Base-by-base conservation (phyloP, 192 early-diverging fungal species). In the Coemansia sp. region DNA sequence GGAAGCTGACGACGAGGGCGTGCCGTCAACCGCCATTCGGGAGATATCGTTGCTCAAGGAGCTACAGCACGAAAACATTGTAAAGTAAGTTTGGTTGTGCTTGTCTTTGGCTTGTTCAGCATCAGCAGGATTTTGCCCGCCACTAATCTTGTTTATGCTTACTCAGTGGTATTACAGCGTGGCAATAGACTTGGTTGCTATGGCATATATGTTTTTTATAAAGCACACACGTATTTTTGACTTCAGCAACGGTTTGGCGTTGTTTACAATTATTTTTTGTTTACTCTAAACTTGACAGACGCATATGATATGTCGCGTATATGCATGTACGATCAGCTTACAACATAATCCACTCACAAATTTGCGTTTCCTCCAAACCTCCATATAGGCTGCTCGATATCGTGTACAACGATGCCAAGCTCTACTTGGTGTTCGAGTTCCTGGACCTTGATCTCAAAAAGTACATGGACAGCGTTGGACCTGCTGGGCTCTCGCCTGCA, bases 361-460 rank as follows among this genome's bases (percentile, higher is more conserved):
- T 15, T 43, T 43, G 14, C 3, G 4, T 11, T n/a, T 2, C 15
- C 41, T 43, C 41, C 15, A 43, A 43, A 43, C 12, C 15, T 43
- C 6, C 1, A 21, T n/a, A 37, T 57, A 95, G 94, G 56, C 77
- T 99, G 50, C 51, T 93, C 23, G 96, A 98, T 67, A 90, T 95
- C 52, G 89, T 95, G 49, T 87, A 95, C 72, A 86, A 86, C 41
- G 94, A 95, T 25, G 83, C 84, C 21, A 92, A 92, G 67, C 86
- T 99, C 14, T 97, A 92, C 69, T 79, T 99, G 23, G 93, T 98
- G 2, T 97, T 99, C 79, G 97, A 99, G 73, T 99, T 89, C 65
- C 73, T 95, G 57, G 96, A 99, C 72, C 77, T 96, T 24, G 97
- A 93, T 59, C 73, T 93, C 58, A 93, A 93, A 66, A 88, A 87